Evolutionary conservation across 2,329 filamentous ascomycete genomes (phyloP).

Genomic region (Neoarthrinium moseri): DNA sequence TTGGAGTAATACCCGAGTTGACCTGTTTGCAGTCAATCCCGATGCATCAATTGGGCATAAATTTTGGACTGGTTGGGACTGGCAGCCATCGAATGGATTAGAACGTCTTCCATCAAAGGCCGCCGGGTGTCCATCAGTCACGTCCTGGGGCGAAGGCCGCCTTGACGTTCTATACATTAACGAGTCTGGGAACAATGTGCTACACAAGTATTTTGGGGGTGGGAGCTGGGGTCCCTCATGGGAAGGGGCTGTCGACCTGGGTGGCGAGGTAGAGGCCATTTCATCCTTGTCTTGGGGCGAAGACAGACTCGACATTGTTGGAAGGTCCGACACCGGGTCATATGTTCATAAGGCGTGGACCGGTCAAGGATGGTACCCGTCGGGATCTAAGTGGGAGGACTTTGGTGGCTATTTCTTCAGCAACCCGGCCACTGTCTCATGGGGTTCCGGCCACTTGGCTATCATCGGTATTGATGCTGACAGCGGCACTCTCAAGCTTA

Average conservation of each 20-base stretch:
- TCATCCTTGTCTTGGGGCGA: conserved; percentile 11
- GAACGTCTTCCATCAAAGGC: conserved; percentile 14
- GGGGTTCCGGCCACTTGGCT: conserved; percentile 15
- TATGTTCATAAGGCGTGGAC: conserved; percentile 21
- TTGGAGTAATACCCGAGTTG: conserved; percentile 9
- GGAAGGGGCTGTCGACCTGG: conserved; percentile 13
- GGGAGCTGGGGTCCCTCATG: conserved; percentile 19
- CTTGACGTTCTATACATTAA: conserved; percentile 16
- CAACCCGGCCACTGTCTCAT: conserved; percentile 13
- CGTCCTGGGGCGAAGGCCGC: conserved; percentile 17
- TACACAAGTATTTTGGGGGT: conserved; percentile 19
- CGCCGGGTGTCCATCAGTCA: conserved; percentile 13
- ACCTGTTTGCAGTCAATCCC: conserved; percentile 8
- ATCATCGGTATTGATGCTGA: conserved; percentile 13
- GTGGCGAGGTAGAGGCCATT: conserved; percentile 11
- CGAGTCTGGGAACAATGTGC: conserved; percentile 8
- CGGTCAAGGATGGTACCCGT: conserved; percentile 9
- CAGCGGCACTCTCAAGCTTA: conserved; percentile 14
- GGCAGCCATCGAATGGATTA: conserved; percentile 15
- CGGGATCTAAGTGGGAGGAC: conserved; percentile 14
- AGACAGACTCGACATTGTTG: conserved; percentile 17
- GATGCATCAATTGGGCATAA: conserved; percentile 9
- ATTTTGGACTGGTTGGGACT: conserved; percentile 17
- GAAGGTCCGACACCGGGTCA: conserved; percentile 11
- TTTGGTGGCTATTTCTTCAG: conserved; percentile 15